phyloP scores from a whole-genome alignment of 441 rosid genomes.

The Iberis amara region DNA sequence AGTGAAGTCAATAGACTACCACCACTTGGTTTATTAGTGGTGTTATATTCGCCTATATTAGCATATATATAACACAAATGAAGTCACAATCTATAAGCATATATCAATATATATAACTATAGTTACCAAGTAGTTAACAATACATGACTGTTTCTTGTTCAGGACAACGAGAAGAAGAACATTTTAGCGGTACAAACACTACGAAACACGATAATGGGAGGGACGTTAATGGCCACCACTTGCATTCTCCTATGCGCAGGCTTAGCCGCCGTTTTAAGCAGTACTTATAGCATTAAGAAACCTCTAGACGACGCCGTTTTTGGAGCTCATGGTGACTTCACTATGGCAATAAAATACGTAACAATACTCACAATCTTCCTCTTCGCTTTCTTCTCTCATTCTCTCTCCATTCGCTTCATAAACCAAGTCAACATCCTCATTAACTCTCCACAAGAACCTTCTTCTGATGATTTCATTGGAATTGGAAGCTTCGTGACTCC shows the following conservation, averaged over 20 bases:
- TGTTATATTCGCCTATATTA: too few species aligned
- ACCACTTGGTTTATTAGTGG: too few species aligned
- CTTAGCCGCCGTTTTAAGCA: conserved; percentile 73
- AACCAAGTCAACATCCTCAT: conserved; percentile 75
- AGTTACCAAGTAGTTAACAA: not conserved
- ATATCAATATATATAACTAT: not conserved
- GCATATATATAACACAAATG: too few species aligned
- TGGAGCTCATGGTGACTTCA: conserved; percentile 79
- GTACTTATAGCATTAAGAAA: conserved; percentile 71
- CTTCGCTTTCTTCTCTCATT: conserved; percentile 72
- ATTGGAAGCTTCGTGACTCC: conserved; percentile 26
- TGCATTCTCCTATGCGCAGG: conserved; percentile 72
- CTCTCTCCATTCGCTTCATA: conserved; percentile 59
- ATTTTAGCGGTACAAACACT: conserved; percentile 78
- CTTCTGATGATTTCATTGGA: conserved; percentile 2
- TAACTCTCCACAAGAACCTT: conserved; percentile 29
- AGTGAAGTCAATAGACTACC: too few species aligned
- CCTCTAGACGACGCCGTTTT: conserved; percentile 57
- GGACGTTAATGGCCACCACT: conserved; percentile 86
- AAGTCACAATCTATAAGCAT: not conserved
- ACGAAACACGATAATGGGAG: conserved; percentile 83
- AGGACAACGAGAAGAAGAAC: conserved; percentile 95
- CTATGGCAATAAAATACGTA: conserved; percentile 68
- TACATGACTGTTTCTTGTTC: conserved; percentile 12
- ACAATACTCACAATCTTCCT: conserved; percentile 56